Conservation (phyloP, 495 filamentous ascomycete species). For the Xylaria nigripes region DNA sequence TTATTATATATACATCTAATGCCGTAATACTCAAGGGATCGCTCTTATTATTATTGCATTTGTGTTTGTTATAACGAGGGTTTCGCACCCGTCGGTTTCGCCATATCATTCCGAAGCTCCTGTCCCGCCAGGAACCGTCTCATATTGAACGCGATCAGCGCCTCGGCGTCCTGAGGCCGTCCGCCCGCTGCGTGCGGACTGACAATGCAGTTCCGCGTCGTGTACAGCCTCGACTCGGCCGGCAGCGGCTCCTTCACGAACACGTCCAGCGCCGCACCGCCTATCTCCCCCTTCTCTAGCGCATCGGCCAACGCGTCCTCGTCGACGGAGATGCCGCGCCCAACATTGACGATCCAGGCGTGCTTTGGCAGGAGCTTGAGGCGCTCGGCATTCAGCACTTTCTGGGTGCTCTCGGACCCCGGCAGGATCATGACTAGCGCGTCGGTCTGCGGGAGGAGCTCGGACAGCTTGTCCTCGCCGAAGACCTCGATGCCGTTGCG, state of each 20-base stretch:
- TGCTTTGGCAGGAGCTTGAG: conserved; percentile 68
- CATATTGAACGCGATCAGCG: conserved; percentile 47
- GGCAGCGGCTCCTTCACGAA: conserved; percentile 65
- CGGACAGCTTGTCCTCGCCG: conserved; percentile 35
- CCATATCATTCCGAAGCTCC: conserved; percentile 47
- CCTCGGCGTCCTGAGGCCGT: conserved; percentile 45
- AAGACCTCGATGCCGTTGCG: conserved; percentile 48
- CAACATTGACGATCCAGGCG: conserved; percentile 75
- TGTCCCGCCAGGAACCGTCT: conserved; percentile 44
- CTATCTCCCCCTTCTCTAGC: conserved; percentile 57
- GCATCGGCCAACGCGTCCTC: conserved; percentile 71
- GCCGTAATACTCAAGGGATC: too few relatives aligned
- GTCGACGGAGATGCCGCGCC: conserved; percentile 69
- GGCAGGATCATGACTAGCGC: conserved; percentile 74
- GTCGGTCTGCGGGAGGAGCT: conserved; percentile 60
- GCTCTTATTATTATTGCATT: too few relatives aligned
- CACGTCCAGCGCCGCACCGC: conserved; percentile 67
- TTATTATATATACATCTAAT: too few relatives aligned
- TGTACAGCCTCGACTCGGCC: conserved; percentile 29
- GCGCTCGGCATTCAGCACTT: conserved; percentile 59
- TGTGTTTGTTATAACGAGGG: too few relatives aligned
- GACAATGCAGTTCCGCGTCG: conserved; percentile 32
- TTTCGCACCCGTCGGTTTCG: too few relatives aligned
- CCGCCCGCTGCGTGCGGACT: conserved; percentile 44
- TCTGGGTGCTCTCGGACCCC: conserved; percentile 53